Conservation (phyloP, 2,329 filamentous ascomycete species). For the Aschersonia sp. region DNA sequence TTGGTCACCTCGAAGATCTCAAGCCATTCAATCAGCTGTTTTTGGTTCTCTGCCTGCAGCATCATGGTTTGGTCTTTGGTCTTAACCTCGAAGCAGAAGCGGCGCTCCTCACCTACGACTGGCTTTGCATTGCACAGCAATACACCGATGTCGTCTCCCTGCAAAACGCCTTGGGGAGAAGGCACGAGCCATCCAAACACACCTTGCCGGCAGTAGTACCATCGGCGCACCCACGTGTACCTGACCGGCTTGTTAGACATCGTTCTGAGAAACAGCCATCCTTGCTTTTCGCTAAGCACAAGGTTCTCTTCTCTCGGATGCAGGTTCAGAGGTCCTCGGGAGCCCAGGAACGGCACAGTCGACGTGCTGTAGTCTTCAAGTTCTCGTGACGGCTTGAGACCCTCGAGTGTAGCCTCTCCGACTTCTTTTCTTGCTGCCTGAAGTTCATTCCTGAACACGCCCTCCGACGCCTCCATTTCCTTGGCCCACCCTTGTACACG, state of each 20-base stretch:
- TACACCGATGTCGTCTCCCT: constrained; percentile 92
- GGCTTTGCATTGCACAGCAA: constrained; percentile 86
- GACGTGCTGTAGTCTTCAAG: constrained; percentile 84
- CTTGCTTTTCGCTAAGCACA: constrained; percentile 68
- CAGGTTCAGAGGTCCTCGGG: constrained; percentile 49
- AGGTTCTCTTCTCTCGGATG: constrained; percentile 37
- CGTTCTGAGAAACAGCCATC: constrained; percentile 79
- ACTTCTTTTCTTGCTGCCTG: constrained; percentile 67
- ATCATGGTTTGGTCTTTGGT: constrained; percentile 87
- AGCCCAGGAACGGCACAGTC: constrained; percentile 77
- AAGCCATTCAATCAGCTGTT: constrained; percentile 88
- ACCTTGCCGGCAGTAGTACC: constrained; percentile 92
- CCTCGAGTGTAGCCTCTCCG: constrained; percentile 58
- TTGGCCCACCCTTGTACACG: constrained; percentile 84
- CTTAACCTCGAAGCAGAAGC: constrained; percentile 97
- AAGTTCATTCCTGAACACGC: constrained; percentile 68
- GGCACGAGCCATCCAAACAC: constrained; percentile 93
- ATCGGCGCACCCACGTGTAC: constrained; percentile 79
- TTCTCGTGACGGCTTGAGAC: constrained; percentile 72
- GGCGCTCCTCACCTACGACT: constrained; percentile 79
- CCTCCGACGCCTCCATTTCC: constrained; percentile 86
- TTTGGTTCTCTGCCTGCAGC: constrained; percentile 85
- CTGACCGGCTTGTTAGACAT: constrained; percentile 78
- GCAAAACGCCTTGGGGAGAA: constrained; percentile 72
- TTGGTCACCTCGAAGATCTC: constrained; percentile 89